These are phyloP conservation scores for Hypoxylon fragiforme DNA, from an alignment of 495 filamentous ascomycete species.

Conservation along the genomic window DNA sequence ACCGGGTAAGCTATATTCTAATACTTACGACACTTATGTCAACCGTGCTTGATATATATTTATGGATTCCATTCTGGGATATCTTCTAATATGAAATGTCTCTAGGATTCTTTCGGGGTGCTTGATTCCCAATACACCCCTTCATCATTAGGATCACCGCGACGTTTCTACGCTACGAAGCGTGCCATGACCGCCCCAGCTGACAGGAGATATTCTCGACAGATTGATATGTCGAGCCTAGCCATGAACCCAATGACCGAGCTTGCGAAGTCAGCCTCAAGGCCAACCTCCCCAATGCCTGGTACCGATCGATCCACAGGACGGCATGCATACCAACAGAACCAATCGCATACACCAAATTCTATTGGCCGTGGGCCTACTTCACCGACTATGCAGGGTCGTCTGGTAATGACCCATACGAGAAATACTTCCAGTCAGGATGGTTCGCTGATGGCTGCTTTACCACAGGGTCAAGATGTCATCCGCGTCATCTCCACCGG, in stretches of 20 bases:
- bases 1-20: conserved; percentile 68
- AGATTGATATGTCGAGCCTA: conserved; percentile 53
- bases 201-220: conserved; percentile 76
- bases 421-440: conserved; percentile 75
- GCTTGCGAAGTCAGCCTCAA: conserved; percentile 59
- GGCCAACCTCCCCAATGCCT: conserved; percentile 72
- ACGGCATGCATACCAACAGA: conserved; percentile 45
- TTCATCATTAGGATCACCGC: conserved; percentile 68
- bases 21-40: no score
- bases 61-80: not conserved
- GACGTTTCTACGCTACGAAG: conserved; percentile 56
- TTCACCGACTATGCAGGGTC: conserved; percentile 48
- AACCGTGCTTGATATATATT: not conserved
- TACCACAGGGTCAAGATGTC: conserved; percentile 77
- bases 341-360: conserved; percentile 43
- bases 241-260: conserved; percentile 48
- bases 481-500: conserved; percentile 91
- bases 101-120: conserved; percentile 70
- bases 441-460: conserved; percentile 74
- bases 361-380: conserved; percentile 39
- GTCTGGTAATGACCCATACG: conserved; percentile 54
- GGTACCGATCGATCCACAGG: conserved; percentile 54
- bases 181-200: conserved; percentile 53
- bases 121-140: conserved; percentile 66
- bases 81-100: conserved; percentile 7